These are phyloP conservation scores for Colletotrichum chrysophilum DNA, from an alignment of 2,329 filamentous ascomycete genomes.

Conservation along the genomic window DNA sequence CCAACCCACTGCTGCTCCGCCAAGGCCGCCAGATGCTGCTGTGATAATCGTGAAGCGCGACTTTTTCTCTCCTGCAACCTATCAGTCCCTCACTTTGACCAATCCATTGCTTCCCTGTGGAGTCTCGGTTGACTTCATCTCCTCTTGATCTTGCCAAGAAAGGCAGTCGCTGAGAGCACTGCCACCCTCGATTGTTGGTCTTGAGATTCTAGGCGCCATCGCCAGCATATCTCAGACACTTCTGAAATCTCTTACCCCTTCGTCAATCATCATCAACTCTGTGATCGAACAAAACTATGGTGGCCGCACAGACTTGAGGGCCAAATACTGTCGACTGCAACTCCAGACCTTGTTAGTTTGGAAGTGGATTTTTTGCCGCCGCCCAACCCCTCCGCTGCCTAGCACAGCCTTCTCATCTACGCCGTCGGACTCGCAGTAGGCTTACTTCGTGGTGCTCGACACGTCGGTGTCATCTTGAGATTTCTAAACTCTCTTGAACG, in stretches of 20 bases:
- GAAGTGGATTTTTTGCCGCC: background rate
- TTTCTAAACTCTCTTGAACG: background rate
- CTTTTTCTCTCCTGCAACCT: background rate
- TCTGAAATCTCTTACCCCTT: background rate
- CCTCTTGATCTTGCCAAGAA: constrained; percentile 17
- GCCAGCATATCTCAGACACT: background rate
- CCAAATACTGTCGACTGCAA: background rate
- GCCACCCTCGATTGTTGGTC: constrained; percentile 3
- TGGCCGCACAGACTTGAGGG: background rate
- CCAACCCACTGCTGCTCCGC: constrained; percentile 1
- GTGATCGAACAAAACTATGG: background rate
- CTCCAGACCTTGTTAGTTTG: background rate
- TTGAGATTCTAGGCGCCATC: background rate
- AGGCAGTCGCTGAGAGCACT: constrained; percentile 22
- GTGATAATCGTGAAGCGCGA: constrained; percentile 15
- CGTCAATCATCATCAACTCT: background rate
- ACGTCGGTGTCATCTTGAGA: background rate
- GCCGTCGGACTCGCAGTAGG: background rate
- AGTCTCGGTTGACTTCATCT: constrained; percentile 15
- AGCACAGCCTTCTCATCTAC: constrained; percentile 5
- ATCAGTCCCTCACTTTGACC: background rate
- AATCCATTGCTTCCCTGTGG: background rate
- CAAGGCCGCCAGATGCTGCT: constrained; percentile 2
- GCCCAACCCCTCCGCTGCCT: background rate
- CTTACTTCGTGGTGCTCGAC: background rate